These are phyloP conservation scores for Annulohypoxylon truncatum DNA, from an alignment of 2,329 filamentous ascomycete species.

Conservation along the genomic window DNA sequence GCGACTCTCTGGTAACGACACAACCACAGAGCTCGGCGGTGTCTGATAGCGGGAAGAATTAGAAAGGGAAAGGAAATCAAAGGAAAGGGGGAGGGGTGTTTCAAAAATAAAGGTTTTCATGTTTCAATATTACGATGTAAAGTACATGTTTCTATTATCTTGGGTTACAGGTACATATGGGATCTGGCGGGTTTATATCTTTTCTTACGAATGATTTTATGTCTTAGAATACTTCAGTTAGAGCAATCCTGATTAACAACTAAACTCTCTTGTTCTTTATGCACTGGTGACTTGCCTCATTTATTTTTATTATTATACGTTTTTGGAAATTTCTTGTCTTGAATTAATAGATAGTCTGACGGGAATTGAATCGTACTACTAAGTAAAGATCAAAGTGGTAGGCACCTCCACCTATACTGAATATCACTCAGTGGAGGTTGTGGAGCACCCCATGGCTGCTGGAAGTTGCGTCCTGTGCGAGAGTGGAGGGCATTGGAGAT, in stretches of 20 bases:
- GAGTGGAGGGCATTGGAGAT: too few species aligned
- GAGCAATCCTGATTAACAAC: conserved; percentile 13
- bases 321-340: too few species aligned
- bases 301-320: too few species aligned
- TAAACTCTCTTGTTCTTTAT: background rate
- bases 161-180: background rate
- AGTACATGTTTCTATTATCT: background rate
- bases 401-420: too few species aligned
- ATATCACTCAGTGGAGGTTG: too few species aligned
- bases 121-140: conserved; percentile 1
- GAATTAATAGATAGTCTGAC: too few species aligned
- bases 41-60: conserved; percentile 14
- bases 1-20: conserved; percentile 12
- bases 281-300: background rate
- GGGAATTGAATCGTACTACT: too few species aligned
- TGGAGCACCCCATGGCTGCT: too few species aligned
- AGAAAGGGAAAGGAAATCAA: background rate
- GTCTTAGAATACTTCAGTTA: conserved; percentile 14
- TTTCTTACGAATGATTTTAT: conserved; percentile 1
- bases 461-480: too few species aligned
- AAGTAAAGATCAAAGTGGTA: too few species aligned
- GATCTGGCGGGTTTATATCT: background rate
- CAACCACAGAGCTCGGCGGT: conserved; percentile 14
- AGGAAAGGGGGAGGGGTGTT: background rate
- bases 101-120: background rate